Conservation (phyloP, 164 flowering plant species). For the Aristolochia contorta region DNA sequence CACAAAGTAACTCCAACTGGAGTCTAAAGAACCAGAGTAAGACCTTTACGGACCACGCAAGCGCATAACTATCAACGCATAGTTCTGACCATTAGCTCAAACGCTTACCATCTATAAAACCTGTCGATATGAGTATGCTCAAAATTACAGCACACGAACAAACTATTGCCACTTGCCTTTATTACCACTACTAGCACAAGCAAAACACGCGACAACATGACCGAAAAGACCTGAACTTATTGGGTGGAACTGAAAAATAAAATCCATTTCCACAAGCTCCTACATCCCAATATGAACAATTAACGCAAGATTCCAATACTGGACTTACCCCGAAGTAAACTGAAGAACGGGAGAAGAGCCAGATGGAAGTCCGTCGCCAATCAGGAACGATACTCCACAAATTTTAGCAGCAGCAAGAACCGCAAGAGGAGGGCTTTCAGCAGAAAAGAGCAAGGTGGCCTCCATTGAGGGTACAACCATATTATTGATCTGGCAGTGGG, state of each 20-base stretch:
- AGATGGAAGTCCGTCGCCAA: conserved; percentile 34
- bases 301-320: not conserved
- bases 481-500: no score
- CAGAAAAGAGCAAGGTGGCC: conserved; percentile 23
- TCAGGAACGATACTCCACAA: conserved; percentile 27
- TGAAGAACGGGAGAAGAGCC: conserved; percentile 37
- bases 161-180: not conserved
- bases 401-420: conserved; percentile 49
- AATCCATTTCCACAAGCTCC: not conserved
- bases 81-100: no score
- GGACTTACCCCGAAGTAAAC: conserved; percentile 44
- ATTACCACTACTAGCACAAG: not conserved
- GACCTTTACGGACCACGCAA: no score
- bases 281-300: not conserved
- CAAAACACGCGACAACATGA: not conserved
- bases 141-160: not conserved
- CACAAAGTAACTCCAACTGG: no score
- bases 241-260: not conserved
- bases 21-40: no score
- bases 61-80: no score
- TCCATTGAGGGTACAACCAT: not conserved
- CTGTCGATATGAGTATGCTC: no score
- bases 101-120: no score
- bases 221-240: not conserved
- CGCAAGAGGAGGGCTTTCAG: conserved; percentile 46